Evolutionary conservation across 371 early-diverging fungal species (phyloP).

Genomic region (Fennellomyces sp.): DNA sequence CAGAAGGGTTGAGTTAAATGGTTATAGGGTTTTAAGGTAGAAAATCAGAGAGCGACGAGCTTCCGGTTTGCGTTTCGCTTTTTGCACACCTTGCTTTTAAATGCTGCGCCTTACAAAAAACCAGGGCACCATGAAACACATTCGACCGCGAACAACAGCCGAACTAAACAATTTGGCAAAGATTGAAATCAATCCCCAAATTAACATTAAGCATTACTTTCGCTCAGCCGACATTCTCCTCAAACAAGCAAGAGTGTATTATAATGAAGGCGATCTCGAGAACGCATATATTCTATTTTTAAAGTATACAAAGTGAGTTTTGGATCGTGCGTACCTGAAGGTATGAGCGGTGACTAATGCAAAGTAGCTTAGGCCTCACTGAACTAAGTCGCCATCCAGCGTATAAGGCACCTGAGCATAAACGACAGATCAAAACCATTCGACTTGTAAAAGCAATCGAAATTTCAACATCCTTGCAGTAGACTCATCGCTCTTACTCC

Average conservation of each 20-base stretch:
- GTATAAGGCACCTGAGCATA: constrained; percentile 43
- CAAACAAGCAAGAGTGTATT: constrained; percentile 60
- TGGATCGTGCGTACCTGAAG: background rate
- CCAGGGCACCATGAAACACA: constrained; percentile 7
- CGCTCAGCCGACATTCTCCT: constrained; percentile 55
- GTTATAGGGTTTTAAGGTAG: too few relatives aligned
- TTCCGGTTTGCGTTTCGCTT: too few relatives aligned
- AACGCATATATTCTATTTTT: constrained; percentile 58
- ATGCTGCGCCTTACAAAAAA: background rate
- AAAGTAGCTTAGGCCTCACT: constrained; percentile 50
- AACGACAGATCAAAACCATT: constrained; percentile 26
- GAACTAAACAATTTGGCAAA: constrained; percentile 44
- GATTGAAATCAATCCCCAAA: constrained; percentile 42
- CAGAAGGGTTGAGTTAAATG: too few relatives aligned
- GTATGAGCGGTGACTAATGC: too few relatives aligned
- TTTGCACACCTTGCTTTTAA: too few relatives aligned
- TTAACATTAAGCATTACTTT: constrained; percentile 57
- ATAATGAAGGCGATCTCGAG: constrained; percentile 52
- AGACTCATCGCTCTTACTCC: background rate
- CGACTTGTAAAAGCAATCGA: constrained; percentile 33
- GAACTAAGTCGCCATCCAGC: constrained; percentile 59
- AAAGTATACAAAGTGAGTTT: constrained; percentile 57
- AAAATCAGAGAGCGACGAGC: too few relatives aligned
- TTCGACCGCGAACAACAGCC: constrained; percentile 30
- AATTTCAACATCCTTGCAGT: background rate